phyloP scores from a whole-genome alignment of 306 rosid species.

The Albizia julibrissin region DNA sequence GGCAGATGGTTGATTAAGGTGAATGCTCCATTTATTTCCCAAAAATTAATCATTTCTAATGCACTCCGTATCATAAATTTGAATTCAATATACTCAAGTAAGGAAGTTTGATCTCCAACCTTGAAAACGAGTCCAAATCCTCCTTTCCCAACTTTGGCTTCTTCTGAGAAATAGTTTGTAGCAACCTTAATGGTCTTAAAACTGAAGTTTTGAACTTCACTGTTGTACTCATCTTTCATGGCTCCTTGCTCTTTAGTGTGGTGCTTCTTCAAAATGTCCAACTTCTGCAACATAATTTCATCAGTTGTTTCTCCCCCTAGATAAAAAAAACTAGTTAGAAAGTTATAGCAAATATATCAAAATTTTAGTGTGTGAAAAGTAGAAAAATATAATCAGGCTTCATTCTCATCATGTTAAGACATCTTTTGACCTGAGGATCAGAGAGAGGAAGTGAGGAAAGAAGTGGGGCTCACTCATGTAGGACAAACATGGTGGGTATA shows the following conservation, averaged over 20 bases:
- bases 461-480: neutral
- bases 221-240: slow-evolving; percentile 27
- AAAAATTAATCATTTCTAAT: neutral
- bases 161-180: slow-evolving; percentile 44
- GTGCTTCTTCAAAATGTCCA: neutral
- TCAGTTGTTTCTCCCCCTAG: slow-evolving; percentile 22
- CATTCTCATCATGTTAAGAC: neutral
- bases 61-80: neutral
- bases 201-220: slow-evolving; percentile 35
- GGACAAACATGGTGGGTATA: neutral
- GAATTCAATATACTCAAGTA: neutral
- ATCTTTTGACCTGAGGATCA: neutral
- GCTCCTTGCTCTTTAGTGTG: slow-evolving; percentile 14
- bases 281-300: slow-evolving; percentile 23
- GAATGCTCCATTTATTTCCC: neutral
- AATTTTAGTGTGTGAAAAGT: neutral
- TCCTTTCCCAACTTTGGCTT: slow-evolving; percentile 49
- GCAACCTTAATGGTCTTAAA: slow-evolving; percentile 38
- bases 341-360: neutral
- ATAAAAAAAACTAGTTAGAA: neutral
- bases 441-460: neutral
- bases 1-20: neutral
- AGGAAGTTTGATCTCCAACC: slow-evolving; percentile 18
- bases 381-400: neutral
- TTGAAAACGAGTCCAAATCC: slow-evolving; percentile 55